A percentile compares a stretch with the other conserved stretches of the same genome.
These are phyloP conservation scores for Penicillium rolfsii DNA, from an alignment of 2,329 filamentous ascomycete species.

Conservation along the genomic window DNA sequence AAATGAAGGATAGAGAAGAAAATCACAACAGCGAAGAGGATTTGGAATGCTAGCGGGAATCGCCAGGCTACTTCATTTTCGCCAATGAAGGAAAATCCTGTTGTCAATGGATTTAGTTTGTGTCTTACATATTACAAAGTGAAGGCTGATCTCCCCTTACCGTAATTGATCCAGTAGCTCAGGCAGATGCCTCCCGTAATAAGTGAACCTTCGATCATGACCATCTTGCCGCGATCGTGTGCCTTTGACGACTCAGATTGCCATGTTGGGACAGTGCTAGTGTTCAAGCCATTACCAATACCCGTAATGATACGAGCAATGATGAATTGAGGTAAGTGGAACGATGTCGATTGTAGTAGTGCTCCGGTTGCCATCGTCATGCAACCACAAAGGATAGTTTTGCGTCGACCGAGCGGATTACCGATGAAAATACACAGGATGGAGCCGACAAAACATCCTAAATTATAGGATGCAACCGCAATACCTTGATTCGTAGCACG, in stretches of 20 bases:
- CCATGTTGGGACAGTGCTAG: slow-evolving; percentile 53
- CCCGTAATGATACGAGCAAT: slow-evolving; percentile 53
- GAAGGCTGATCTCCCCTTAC: slow-evolving; percentile 14
- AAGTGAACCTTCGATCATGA: slow-evolving; percentile 55
- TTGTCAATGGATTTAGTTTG: neutral
- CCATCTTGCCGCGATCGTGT: slow-evolving; percentile 43
- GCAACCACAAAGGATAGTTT: slow-evolving; percentile 33
- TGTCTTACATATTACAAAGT: neutral
- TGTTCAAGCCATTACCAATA: slow-evolving; percentile 56
- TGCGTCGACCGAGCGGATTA: slow-evolving; percentile 37
- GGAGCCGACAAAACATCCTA: slow-evolving; percentile 54
- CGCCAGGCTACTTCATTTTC: slow-evolving; percentile 52
- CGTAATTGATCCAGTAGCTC: slow-evolving; percentile 54
- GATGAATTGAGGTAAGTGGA: slow-evolving; percentile 47
- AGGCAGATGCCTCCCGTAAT: slow-evolving; percentile 54
- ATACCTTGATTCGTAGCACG: slow-evolving; percentile 39
- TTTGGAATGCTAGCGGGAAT: slow-evolving; percentile 60
- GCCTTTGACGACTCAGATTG: slow-evolving; percentile 38
- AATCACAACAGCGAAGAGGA: slow-evolving; percentile 57
- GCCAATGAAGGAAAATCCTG: slow-evolving; percentile 53
- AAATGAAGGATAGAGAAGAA: slow-evolving; percentile 50
- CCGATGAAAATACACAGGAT: slow-evolving; percentile 53
- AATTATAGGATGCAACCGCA: slow-evolving; percentile 47
- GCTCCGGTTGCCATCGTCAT: slow-evolving; percentile 44
- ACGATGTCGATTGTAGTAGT: slow-evolving; percentile 25